Base-by-base conservation (phyloP, 805 yeast species). In the Metschnikowia proteae region DNA sequence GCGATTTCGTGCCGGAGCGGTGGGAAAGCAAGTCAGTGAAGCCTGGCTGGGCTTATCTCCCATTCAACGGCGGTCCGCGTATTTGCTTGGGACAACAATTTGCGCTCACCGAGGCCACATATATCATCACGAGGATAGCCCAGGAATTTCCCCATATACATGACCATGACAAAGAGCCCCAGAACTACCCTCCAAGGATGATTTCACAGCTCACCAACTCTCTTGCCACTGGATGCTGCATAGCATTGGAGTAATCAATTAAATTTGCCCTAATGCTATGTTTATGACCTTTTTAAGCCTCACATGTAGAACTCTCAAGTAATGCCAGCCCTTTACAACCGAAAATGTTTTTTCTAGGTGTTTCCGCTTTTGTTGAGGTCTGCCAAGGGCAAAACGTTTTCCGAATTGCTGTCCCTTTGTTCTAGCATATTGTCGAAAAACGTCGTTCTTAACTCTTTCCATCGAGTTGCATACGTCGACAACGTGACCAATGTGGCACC, bases 381-480 rank as follows among this genome's bases (percentile, higher is more conserved):
- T n/a, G 34, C 8, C 41, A 46, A 32, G 11, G 38, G 29, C 43
- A 49, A 29, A 31, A 49, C 17, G 35, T 43, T 36, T 30, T 47
- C 43, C 32, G 43, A 23, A 3, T 46, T 9, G 31, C 36, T 11
- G 17, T 79, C 84, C 6, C 80, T 74, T 37, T 63, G 68, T 56
- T 86, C 94, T 26, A 80, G 76, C 70, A 86, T 72, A 31, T 91
- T 88, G 49, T 90, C 96, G 58, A 94, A 92, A 61, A 94, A 92
- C 0, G 96, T 88, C 35, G 88, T 87, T 59, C 91, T 77, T 47
- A 92, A 71, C 64, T 92, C 99, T 56, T 84, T 82, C 97, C 97
- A 91, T 56, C 96, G 79, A 0, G 96, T 82, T 13, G 90, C 81
- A 80, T 92, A 92, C 0, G 96, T 88, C 0, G 97, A 96, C 51